Base-by-base conservation (phyloP, 1,139 yeast genomes). In the Taphrina wiesneri region DNA sequence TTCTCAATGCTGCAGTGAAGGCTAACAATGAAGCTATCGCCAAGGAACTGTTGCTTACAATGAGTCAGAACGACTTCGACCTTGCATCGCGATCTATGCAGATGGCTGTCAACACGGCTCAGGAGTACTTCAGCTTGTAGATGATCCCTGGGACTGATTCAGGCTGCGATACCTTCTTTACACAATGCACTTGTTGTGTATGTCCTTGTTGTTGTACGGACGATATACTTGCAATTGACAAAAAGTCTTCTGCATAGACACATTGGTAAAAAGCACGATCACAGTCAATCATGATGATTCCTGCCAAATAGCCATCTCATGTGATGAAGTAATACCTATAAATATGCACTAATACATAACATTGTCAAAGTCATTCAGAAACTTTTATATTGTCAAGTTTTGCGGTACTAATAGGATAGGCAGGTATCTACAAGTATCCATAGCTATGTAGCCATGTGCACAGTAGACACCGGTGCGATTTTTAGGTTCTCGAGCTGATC, bases 1-100 rank as follows among this genome's bases (percentile, higher is more conserved):
- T 49, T 9, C 54, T 49, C 36, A 26, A 49, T 26, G 54, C 54
- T 26, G 54, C 54, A 23, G 23, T 49, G n/a, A 23, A 11, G 7
- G 26, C 23, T 13, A 49, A 30, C 15, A 5, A 49, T 30, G 26
- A 49, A 28, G 23, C 13, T 17, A 25, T 49, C 13, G 36, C 54
- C 13, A 17, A 28, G 17, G 54, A 49, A 11, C 19, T 49, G 36
- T 23, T 49, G 54, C 15, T 11, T 11, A n/a, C 13, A 15, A 5
- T 49, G 3, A 6, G 9, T 17, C 21, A 49, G 34, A 28, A 49
- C 36, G 23, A 28, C 21, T 11, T 15, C 3, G 21, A 28, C 34
- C 11, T 17, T 6, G 9, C 9, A 13, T 49, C 54, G 9, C 2
- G 1, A 1, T 13, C 54, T 7, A 26, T 49, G 54, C 13, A 11